Conservation (phyloP, 2,329 filamentous ascomycete species). For the Calonectria crousiana region DNA sequence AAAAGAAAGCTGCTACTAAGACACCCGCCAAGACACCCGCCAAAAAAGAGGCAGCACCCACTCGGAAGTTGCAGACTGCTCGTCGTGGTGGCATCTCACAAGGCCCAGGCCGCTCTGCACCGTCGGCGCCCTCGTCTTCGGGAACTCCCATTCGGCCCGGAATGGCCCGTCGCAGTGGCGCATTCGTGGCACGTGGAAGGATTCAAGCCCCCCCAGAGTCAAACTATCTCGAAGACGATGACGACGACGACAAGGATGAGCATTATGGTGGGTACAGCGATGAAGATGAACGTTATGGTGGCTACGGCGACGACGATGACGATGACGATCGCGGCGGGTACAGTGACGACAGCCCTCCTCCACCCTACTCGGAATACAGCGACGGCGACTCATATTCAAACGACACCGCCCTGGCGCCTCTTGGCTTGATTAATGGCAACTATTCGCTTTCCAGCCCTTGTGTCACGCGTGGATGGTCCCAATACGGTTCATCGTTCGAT, state of each 20-base stretch:
- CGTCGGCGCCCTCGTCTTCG: not conserved
- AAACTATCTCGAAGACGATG: not conserved
- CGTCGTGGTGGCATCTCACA: constrained; percentile 30
- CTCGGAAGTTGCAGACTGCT: constrained; percentile 6
- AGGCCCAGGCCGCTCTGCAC: constrained; percentile 12
- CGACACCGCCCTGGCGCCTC: constrained; percentile 33
- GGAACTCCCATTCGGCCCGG: constrained; percentile 13
- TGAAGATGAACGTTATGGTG: not conserved
- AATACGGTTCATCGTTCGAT: constrained; percentile 42
- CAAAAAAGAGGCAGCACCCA: constrained; percentile 3
- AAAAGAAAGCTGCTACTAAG: not conserved
- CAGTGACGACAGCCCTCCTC: constrained; percentile 27
- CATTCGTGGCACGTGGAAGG: constrained; percentile 38
- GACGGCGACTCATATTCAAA: not conserved
- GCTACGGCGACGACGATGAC: not conserved
- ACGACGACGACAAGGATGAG: not conserved
- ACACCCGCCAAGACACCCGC: not conserved
- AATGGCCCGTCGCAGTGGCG: constrained; percentile 44
- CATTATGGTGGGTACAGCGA: not conserved
- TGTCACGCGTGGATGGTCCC: constrained; percentile 43
- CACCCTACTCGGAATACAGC: constrained; percentile 30
- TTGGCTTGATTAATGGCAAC: constrained; percentile 58
- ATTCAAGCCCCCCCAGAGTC: constrained; percentile 24
- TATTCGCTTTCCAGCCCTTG: constrained; percentile 53
- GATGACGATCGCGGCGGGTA: not conserved